These are phyloP conservation scores for Davidsoniella eucalypti DNA, from an alignment of 2,329 filamentous ascomycete species.

Conservation along the genomic window DNA sequence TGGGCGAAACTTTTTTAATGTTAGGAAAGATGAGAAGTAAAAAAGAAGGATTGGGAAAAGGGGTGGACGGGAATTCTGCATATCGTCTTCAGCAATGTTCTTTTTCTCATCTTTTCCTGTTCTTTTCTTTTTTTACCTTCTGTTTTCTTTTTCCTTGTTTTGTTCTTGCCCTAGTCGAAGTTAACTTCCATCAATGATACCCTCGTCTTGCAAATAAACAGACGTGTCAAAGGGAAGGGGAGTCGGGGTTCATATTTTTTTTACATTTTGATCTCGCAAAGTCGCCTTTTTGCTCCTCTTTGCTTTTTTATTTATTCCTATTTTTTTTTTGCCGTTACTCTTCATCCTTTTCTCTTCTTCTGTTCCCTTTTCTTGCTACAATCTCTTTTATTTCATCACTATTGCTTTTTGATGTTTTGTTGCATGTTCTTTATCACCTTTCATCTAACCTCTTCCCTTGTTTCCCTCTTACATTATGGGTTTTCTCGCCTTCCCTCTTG, in stretches of 20 bases:
- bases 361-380: conserved; percentile 1
- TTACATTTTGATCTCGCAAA: not conserved
- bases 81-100: not conserved
- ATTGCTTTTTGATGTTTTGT: not conserved
- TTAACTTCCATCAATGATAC: conserved; percentile 6
- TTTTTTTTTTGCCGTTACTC: not conserved
- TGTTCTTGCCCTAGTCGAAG: conserved; percentile 5
- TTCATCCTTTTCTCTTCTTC: not conserved
- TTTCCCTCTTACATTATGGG: not conserved
- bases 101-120: not conserved
- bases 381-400: not conserved
- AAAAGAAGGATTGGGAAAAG: too few species aligned
- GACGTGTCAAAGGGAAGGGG: conserved; percentile 3
- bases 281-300: conserved; percentile 2
- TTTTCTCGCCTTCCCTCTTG: too few species aligned
- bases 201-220: conserved; percentile 7
- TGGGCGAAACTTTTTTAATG: not conserved
- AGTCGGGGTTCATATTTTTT: not conserved
- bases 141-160: conserved; percentile 3
- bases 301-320: not conserved
- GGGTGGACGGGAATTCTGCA: not conserved
- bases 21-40: too few species aligned
- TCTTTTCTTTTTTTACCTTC: not conserved
- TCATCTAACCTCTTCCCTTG: not conserved
- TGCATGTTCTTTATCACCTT: not conserved